Evolutionary conservation across 2,329 filamentous ascomycete species (phyloP), one percentile per base, ranked within the genome.

Genomic region (Parastagonospora nodorum): DNA sequence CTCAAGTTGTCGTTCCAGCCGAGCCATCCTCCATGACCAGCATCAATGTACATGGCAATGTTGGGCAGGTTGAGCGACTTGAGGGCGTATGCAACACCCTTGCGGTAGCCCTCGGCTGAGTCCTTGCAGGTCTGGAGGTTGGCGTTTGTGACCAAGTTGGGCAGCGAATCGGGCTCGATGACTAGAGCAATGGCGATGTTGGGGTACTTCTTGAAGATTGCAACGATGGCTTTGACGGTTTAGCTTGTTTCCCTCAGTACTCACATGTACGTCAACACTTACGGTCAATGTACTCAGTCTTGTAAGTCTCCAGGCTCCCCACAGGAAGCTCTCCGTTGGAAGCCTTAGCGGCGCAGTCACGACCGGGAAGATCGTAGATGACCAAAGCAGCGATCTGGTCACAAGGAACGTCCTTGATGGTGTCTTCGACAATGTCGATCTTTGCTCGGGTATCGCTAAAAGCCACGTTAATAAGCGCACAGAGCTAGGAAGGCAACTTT

Each of bases 21-120:
- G 44, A 87, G 78, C 85, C 84, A 88, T 60, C 84, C 84, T 42
- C 82, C 84, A 71, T 88, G 84, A 57, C 83, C 84, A 16, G 84
- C 84, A 63, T 88, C 84, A 36, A 87, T 71, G 70, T 87, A 87
- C 82, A 84, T 83, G 58, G 81, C 75, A 31, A 87, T 83, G 68
- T 88, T 87, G 62, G 81, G 78, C 31, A 87, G 72, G 73, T 86
- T 84, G 58, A 87, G 75, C 50, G 77, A 74, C 62, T 78, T 76
- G 48, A 86, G 70, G 4, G 84, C 84, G 65, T 87, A 87, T 19
- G 81, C 77, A 32, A 82, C 78, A 62, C 82, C 80, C 30, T 82
- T 79, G 55, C 80, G 77, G 74, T 87, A 87, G 19, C 82, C 82
- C 8, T 75, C 57, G 36, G 82, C 77, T 39, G 82, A 82, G 58